Evolutionary conservation across 1,139 yeast genomes (phyloP).

Genomic region (Pneumocystis jirovecii): DNA sequence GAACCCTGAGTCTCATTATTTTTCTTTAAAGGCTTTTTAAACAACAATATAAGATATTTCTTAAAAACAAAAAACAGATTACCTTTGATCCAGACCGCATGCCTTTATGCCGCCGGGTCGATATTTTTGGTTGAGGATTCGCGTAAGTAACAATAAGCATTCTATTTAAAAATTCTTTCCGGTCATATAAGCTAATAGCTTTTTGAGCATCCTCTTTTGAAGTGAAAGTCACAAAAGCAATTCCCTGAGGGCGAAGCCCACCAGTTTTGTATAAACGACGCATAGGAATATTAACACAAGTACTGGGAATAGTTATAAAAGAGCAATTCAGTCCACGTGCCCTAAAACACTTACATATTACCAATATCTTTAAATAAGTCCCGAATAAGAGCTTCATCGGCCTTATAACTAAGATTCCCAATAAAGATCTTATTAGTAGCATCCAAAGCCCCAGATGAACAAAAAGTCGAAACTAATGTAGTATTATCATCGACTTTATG

Average conservation of each 20-base stretch:
- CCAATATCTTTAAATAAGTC: conserved; percentile 13
- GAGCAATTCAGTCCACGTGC: neutral
- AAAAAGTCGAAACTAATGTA: neutral
- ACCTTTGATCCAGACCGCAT: neutral
- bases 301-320: neutral
- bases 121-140: neutral
- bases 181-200: conserved; percentile 41
- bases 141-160: neutral
- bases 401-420: conserved; percentile 23
- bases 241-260: conserved; percentile 19
- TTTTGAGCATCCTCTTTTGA: conserved; percentile 79
- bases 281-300: neutral
- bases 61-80: neutral
- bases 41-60: neutral
- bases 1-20: neutral
- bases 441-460: neutral
- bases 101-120: neutral
- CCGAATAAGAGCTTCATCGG: conserved; percentile 19
- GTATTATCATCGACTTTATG: neutral
- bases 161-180: neutral
- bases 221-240: conserved; percentile 89
- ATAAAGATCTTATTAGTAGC: conserved; percentile 15
- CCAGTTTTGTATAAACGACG: neutral
- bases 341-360: neutral
- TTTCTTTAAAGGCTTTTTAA: neutral